phyloP scores from a whole-genome alignment of 2,329 filamentous ascomycete genomes.

The Aspergillus niger region DNA sequence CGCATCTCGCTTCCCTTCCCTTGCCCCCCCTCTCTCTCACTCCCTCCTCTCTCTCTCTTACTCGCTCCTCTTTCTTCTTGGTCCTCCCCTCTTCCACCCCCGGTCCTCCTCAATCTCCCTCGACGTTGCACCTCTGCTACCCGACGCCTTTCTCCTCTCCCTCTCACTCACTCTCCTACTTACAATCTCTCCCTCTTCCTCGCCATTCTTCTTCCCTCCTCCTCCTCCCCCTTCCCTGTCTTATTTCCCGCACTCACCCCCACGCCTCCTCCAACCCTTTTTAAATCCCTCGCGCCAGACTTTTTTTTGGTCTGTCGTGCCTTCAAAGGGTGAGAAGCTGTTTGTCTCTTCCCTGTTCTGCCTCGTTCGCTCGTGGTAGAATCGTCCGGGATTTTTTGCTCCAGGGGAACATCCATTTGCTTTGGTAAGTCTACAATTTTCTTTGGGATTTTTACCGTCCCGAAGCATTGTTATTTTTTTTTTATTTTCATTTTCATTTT shows the following conservation, averaged over 20 bases:
- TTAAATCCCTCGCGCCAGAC: conserved; percentile 25
- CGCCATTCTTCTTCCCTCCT: conserved; percentile 25
- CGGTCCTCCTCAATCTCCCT: conserved; percentile 13
- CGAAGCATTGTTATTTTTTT: conserved; percentile 12
- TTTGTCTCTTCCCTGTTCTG: conserved; percentile 22
- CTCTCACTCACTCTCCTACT: conserved; percentile 18
- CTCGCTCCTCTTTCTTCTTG: conserved; percentile 7
- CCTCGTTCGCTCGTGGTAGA: conserved; percentile 42
- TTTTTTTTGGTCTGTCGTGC: conserved; percentile 23
- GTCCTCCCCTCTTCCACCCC: conserved; percentile 5
- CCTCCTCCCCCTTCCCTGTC: conserved; percentile 27
- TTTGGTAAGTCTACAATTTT: conserved; percentile 27
- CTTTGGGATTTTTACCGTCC: conserved; percentile 13
- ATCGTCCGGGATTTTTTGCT: conserved; percentile 19
- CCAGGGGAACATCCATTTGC: conserved; percentile 26
- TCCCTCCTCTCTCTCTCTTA: conserved; percentile 7
- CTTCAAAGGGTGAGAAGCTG: conserved; percentile 25
- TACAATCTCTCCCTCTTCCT: conserved; percentile 26
- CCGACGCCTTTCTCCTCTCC: conserved; percentile 8
- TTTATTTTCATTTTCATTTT: conserved; percentile 4
- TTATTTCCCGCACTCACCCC: conserved; percentile 27
- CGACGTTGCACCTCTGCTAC: conserved; percentile 16
- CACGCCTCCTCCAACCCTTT: conserved; percentile 24
- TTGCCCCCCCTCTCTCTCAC: conserved; percentile 17
- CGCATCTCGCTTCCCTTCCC: conserved; percentile 17